Evolutionary conservation across 441 rosid species (phyloP).

Genomic region (Macaranga tanarius): DNA sequence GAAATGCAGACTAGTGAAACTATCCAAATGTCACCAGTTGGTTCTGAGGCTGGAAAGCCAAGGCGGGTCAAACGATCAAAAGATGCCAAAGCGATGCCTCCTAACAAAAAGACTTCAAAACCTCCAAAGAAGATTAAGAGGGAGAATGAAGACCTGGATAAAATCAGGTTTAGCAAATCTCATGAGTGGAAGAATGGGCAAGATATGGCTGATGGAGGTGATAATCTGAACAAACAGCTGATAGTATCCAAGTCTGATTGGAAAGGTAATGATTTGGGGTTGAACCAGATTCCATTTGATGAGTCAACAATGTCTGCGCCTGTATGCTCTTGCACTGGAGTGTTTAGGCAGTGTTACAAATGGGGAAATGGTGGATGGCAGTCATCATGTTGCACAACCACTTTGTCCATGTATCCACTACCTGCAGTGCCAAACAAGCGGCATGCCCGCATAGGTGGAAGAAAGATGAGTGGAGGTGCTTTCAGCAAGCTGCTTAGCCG

Average conservation of each 20-base stretch:
- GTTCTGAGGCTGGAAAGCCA: constrained; percentile 59
- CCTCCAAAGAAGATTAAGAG: constrained; percentile 63
- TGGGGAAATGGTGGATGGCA: constrained; percentile 99
- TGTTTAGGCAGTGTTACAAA: constrained; percentile 85
- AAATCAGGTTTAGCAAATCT: constrained; percentile 55
- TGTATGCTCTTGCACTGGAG: constrained; percentile 89
- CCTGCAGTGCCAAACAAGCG: constrained; percentile 87
- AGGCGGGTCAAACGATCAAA: constrained; percentile 68
- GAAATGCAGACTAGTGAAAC: constrained; percentile 58
- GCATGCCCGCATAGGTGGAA: constrained; percentile 91
- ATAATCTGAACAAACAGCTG: constrained; percentile 47
- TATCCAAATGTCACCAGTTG: constrained; percentile 44
- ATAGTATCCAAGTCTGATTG: constrained; percentile 62
- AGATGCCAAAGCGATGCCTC: constrained; percentile 49
- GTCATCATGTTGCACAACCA: constrained; percentile 94
- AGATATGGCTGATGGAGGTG: constrained; percentile 45
- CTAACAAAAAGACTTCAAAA: constrained; percentile 66
- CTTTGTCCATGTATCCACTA: constrained; percentile 77
- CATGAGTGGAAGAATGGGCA: constrained; percentile 53
- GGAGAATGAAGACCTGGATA: constrained; percentile 67
- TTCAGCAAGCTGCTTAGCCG: constrained; percentile 91
- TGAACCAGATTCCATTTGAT: constrained; percentile 83
- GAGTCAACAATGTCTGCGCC: constrained; percentile 92
- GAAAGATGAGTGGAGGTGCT: constrained; percentile 98
- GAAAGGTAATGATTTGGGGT: constrained; percentile 79